Conservation (phyloP, 106 monocot species). For the Triglochin maritima region DNA sequence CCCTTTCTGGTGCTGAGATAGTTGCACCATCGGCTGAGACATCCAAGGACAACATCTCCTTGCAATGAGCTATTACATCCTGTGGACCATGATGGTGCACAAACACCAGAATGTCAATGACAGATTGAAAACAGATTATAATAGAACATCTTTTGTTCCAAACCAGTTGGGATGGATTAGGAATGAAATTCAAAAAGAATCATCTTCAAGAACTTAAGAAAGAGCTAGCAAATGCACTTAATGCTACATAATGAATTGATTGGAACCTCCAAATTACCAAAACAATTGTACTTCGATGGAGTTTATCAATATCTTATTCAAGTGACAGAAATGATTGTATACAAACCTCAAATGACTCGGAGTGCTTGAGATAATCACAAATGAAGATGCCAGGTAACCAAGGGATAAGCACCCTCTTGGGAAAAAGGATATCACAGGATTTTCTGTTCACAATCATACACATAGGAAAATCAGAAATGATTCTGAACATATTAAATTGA, state of each 20-base stretch:
- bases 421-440: background rate
- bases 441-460: conserved; percentile 1
- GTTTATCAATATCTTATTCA: too few relatives aligned
- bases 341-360: conserved; percentile 9
- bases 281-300: too few relatives aligned
- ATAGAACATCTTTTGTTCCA: too few relatives aligned
- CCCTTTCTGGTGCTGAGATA: conserved; percentile 46
- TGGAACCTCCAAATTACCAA: background rate
- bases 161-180: too few relatives aligned
- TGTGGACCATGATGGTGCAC: conserved; percentile 10
- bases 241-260: background rate
- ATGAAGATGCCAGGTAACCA: conserved; percentile 1
- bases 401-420: conserved; percentile 1
- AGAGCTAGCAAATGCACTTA: too few relatives aligned
- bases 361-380: conserved; percentile 10
- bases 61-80: conserved; percentile 70
- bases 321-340: background rate
- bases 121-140: background rate
- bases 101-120: background rate
- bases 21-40: conserved; percentile 18
- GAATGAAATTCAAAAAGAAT: too few relatives aligned
- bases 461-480: background rate
- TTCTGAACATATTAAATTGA: background rate
- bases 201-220: too few relatives aligned
- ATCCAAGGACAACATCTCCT: conserved; percentile 71